Evolutionary conservation across 805 yeast genomes (phyloP).

Genomic region (Cyberlindnera petersonii): DNA sequence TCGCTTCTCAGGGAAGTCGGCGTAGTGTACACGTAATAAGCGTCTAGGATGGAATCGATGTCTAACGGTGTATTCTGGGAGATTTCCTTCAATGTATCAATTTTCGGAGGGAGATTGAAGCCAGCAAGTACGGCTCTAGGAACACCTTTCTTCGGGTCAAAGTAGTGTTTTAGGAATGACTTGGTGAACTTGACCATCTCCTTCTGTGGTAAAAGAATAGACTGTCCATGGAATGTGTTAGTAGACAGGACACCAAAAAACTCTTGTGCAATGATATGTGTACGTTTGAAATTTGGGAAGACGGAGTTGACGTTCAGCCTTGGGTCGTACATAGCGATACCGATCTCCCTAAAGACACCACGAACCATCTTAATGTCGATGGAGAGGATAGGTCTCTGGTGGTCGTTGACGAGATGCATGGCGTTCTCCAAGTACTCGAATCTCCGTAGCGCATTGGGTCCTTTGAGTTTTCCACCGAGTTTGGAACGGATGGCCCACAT

Average conservation of each 20-base stretch:
- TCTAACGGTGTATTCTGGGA: slow-evolving; percentile 5
- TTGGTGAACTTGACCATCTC: slow-evolving; percentile 12
- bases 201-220: slow-evolving; percentile 10
- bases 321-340: slow-evolving; percentile 20
- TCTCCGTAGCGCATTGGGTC: slow-evolving; percentile 16
- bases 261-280: slow-evolving; percentile 20
- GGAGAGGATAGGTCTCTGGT: slow-evolving; percentile 7
- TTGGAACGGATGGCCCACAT: slow-evolving; percentile 10
- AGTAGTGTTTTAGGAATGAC: slow-evolving; percentile 3
- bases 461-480: not conserved
- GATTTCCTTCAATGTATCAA: slow-evolving; percentile 3
- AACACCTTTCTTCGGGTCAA: not conserved
- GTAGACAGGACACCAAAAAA: slow-evolving; percentile 22
- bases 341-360: slow-evolving; percentile 18
- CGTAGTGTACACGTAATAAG: slow-evolving; percentile 14
- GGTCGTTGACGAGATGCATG: slow-evolving; percentile 13
- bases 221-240: slow-evolving; percentile 20
- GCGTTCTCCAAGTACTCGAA: slow-evolving; percentile 13
- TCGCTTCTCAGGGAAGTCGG: slow-evolving; percentile 13
- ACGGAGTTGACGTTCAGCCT: slow-evolving; percentile 12
- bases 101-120: slow-evolving; percentile 4
- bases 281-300: slow-evolving; percentile 13
- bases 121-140: slow-evolving; percentile 9
- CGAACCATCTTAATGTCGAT: slow-evolving; percentile 11
- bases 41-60: slow-evolving; percentile 8